Base-by-base conservation (phyloP, 352 stramenopile genomes). In the Phytopythium chamaehyphon region DNA sequence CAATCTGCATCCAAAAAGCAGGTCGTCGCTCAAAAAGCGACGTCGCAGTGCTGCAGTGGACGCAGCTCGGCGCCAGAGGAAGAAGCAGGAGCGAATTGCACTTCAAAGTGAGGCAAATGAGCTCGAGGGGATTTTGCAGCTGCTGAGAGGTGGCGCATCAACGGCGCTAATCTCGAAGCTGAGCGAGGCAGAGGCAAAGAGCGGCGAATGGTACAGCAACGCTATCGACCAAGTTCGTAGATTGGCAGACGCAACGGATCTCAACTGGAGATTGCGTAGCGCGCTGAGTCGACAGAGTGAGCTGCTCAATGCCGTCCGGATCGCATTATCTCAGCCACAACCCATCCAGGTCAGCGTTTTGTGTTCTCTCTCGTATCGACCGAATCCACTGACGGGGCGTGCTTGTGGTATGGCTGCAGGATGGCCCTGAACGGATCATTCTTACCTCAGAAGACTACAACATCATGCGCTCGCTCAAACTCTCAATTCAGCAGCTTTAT, bases 391-490 rank as follows among this genome's bases (percentile, higher is more conserved):
- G 11, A 19, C 40, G 28, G 11, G 15, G n/a, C 3, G 1, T 31
- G 21, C 14, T 33, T 16, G 22, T 47, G 9, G 19, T 33, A 21
- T 9, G n/a, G 19, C 22, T 15, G n/a, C 18, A 26, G 39, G 4
- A 24, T 2, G 3, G 22, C 21, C 21, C 18, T 3, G 9, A 35
- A 7, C 8, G 15, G 22, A 18, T 33, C 11, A 16, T 8, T 2
- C 21, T 10, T 10, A 12, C 42, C 9, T 6, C 15, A 12, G 19
- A n/a, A 22, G 42, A 48, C 12, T 16, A 7, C 8, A 22, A 22
- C 21, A 6, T 36, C 42, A 48, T 48, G 42, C 23, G 7, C 12
- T 23, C 42, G 23, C 42, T 48, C 42, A 48, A 48, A 14, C 18
- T 11, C 14, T 37, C 15, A 28, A 37, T 28, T 3, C 23, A 22